Evolutionary conservation across 2,329 filamentous ascomycete species (phyloP), one percentile per base, ranked within the genome.

Genomic region (Fusarium torulosum): DNA sequence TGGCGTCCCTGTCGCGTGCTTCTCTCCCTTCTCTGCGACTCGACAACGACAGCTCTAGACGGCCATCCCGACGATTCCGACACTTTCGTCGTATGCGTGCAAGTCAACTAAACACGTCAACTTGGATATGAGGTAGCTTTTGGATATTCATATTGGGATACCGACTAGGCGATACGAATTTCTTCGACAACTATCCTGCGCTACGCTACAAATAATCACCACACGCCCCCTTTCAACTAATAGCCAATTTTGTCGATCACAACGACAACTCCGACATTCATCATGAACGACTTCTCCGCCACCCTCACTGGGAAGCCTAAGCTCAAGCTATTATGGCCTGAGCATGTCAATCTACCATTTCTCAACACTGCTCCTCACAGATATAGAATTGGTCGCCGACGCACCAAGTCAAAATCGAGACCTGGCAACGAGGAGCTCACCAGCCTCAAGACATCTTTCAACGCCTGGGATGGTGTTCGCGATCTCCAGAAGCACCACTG

Each of bases 401-500:
- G 80, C 45, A 75, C 75, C 47, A 76, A 79, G 46, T 79, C 79
- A 58, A 80, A 80, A 73, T 78, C 79, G 14, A 79, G 78, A 63
- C 72, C 74, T 19, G 76, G 76, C 42, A 72, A 75, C 43, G 78
- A 92, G 50, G 91, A 90, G 66, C 88, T 97, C 74, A 87, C 93
- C 50, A 85, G 85, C 29, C 84, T 97, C 55, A 87, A 96, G 79
- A 94, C 89, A 17, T 97, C 94, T 1, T 92, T 94, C 79, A 94
- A 91, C 70, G 90, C 93, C 7, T 83, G 86, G 73, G 91, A 96
- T 75, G 94, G 93, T 14, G 79, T 97, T 63, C 87, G 88, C 63
- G 87, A 90, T 37, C 83, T 97, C 66, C 90, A 91, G 72, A 86
- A 86, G 62, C 93, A 96, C 76, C 88, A 88, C 67, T 97, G 93